Base-by-base conservation (phyloP, 768 basidiomycete genomes). In the Serpula lacrymans region DNA sequence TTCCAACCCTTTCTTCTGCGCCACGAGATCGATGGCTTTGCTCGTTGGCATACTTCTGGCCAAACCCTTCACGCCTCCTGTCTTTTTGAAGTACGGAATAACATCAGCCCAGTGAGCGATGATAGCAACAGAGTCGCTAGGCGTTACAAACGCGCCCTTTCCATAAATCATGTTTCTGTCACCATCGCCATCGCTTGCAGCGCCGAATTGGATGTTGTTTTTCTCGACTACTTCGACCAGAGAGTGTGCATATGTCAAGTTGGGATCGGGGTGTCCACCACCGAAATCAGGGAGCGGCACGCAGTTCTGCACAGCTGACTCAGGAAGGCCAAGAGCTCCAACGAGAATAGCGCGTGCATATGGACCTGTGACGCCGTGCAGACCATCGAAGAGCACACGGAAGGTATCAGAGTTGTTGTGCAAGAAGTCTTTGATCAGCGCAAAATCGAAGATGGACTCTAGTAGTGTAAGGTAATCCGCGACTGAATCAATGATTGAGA, bases 81-180 rank as follows among this genome's bases (percentile, higher is more conserved):
- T 75, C 52, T 69, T 64, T 63, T 86, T 83, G 74, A 94, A 95
- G 71, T 94, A 94, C 9, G 92, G 92, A 50, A 94, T 93, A 40
- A 74, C 73, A 43, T 93, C 79, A 11, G 89, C 90, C 90, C 91
- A 97, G 64, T 98, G 84, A 23, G 96, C 96, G 56, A 99, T 99
- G 71, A 99, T 92, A 20, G 96, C 96, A 44, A 99, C 95, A 7
- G 90, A 94, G 66, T 99, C 96, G 6, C 85, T 88, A 12, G 96
- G 96, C 9, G 95, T 98, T 48, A 99, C 96, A 63, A 99, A 99
- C 32, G 96, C 96, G 46, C 88, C 86, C 62, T 88, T 86, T 52
- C 96, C 96, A 64, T 99, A 99, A 59, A 99, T 98, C 96, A 99
- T 98, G 74, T 99, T 98, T 48, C 96, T 71, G 63, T 98, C 96